Evolutionary conservation across 495 filamentous ascomycete species (phyloP), one percentile per base, ranked within the genome.

Genomic region (Delitschia confertaspora): DNA sequence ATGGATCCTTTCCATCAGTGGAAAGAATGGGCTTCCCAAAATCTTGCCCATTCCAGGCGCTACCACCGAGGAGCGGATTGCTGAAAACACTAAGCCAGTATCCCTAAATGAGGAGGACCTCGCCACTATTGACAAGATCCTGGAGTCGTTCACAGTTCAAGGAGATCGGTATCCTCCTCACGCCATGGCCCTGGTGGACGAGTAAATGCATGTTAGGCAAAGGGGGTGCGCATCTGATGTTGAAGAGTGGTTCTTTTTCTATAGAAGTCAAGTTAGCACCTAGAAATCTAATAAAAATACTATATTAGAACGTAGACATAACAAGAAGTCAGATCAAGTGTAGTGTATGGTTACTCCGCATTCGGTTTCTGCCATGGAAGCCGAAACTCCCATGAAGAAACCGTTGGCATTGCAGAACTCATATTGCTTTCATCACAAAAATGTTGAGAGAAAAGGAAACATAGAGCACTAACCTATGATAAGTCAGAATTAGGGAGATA

Each of bases 11-110:
- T 64, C 65, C 3, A 58, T 79, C 42, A 71, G 74, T 33, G 65
- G 63, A 22, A 67, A 72, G 52, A 66, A 76, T 29, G 83, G 78
- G 9, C 70, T 80, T 59, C 76, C 78, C 9, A 71, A 69, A 3
- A 82, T 93, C 52, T 80, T 93, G 42, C 88, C 87, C 3, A 93
- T 95, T 49, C 88, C 86, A 0, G 87, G 88, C 10, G 75, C 80
- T 9, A 78, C 58, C 4, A 62, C 58, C 1, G 52, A 38, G 24
- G 59, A 57, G 45, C 40, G 66, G 13, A 57, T 68, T 23, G 33
- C 41, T 37, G 66, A 69, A 55, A 69, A 69, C 38, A 54, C 52
- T 50, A 48, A 44, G 33, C 37, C 49, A 2, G 57, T 65, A 3
- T 32, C 57, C 27, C 41, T 69, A 34, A 61, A 24, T 23, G 60